These are phyloP conservation scores for Paracamarosporium sp. DNA, from an alignment of 2,329 filamentous ascomycete genomes.

Conservation along the genomic window DNA sequence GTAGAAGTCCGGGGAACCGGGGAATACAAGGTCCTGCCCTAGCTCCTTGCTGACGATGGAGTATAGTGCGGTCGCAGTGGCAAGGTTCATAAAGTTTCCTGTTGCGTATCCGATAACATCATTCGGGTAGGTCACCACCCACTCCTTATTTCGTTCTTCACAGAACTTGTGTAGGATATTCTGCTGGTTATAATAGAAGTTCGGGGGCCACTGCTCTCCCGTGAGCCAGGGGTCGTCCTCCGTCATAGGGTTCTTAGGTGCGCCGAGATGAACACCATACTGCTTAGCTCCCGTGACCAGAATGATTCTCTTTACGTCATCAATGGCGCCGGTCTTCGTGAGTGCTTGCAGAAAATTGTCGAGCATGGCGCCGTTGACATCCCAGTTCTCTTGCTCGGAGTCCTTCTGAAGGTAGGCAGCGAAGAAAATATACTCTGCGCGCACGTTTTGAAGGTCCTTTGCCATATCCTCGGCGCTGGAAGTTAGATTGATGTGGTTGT, in stretches of 20 bases:
- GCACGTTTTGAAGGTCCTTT: constrained; percentile 41
- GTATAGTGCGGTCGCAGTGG: constrained; percentile 37
- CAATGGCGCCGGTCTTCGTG: constrained; percentile 49
- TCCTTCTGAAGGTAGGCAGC: constrained; percentile 51
- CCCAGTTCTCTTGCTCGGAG: constrained; percentile 43
- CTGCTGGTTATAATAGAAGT: constrained; percentile 62
- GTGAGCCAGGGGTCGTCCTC: constrained; percentile 57
- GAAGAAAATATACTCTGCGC: constrained; percentile 53
- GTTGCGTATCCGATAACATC: constrained; percentile 54
- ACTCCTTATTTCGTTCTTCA: constrained; percentile 43
- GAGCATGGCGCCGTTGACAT: constrained; percentile 55
- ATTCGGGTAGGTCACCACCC: constrained; percentile 54
- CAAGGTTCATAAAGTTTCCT: constrained; percentile 48
- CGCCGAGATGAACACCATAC: constrained; percentile 61
- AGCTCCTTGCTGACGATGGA: constrained; percentile 35
- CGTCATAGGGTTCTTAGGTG: constrained; percentile 55
- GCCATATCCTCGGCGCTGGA: constrained; percentile 45
- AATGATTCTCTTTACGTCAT: constrained; percentile 56
- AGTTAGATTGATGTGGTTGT: constrained; percentile 49
- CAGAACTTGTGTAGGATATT: constrained; percentile 48
- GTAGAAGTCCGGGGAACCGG: constrained; percentile 37
- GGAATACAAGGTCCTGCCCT: constrained; percentile 30
- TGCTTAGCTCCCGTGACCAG: constrained; percentile 60
- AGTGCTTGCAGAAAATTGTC: constrained; percentile 57
- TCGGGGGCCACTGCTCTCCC: constrained; percentile 43